These are phyloP conservation scores for Aleurites moluccanus DNA, from an alignment of 441 rosid species.

Conservation along the genomic window DNA sequence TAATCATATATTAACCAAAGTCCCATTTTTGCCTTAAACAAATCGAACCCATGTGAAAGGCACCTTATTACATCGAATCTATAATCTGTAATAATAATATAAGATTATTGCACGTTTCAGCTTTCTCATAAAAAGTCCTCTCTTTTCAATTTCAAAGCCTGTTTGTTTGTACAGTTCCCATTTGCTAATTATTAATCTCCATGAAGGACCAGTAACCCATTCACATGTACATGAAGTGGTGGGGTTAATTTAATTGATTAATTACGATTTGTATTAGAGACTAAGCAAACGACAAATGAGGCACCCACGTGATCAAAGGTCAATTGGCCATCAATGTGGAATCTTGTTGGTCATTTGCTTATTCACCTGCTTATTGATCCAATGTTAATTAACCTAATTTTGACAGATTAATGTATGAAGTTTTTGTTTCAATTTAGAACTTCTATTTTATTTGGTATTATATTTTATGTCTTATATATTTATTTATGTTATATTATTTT, in stretches of 20 bases:
- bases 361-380: no score
- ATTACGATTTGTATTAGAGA: constrained; percentile 18
- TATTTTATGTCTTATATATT: no score
- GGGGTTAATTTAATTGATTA: constrained; percentile 1
- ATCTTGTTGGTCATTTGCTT: constrained; percentile 32
- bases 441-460: no score
- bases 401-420: background rate
- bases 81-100: constrained; percentile 22
- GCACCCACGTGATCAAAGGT: constrained; percentile 37
- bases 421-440: no score
- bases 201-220: constrained; percentile 23
- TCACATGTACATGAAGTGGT: constrained; percentile 40
- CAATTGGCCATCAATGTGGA: constrained; percentile 31
- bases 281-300: constrained; percentile 34
- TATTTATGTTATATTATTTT: no score
- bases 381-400: background rate
- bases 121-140: constrained; percentile 26
- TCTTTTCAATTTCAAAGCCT: constrained; percentile 35
- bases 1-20: constrained; percentile 23
- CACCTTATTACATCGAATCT: constrained; percentile 66
- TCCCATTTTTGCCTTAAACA: constrained; percentile 28
- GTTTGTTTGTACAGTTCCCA: constrained; percentile 15
- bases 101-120: no score
- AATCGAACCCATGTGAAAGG: constrained; percentile 62
- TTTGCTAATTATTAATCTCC: constrained; percentile 20